These are phyloP conservation scores for Salvia hispanica DNA, from an alignment of 257 asterid species.

Conservation along the genomic window DNA sequence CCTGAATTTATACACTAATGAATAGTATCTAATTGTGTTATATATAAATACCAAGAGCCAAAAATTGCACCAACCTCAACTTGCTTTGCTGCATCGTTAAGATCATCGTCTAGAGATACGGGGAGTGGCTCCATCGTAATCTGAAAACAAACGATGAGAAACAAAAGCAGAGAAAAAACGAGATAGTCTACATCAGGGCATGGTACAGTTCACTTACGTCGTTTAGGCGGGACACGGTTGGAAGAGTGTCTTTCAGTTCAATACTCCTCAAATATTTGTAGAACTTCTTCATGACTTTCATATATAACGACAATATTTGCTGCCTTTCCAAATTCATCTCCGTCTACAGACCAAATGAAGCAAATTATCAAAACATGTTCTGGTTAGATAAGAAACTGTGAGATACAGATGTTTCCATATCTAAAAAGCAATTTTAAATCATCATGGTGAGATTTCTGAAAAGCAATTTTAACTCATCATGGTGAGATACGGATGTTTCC, in stretches of 20 bases:
- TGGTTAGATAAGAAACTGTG: background rate
- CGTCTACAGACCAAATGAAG: slow-evolving; percentile 45
- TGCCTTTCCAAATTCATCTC: slow-evolving; percentile 78
- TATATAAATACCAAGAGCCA: background rate
- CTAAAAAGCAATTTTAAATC: background rate
- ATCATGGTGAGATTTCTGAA: background rate
- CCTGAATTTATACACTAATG: slow-evolving; percentile 38
- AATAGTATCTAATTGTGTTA: background rate
- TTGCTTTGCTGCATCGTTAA: slow-evolving; percentile 66
- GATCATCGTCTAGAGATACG: slow-evolving; percentile 81
- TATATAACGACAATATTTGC: slow-evolving; percentile 66
- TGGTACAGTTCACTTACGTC: slow-evolving; percentile 48
- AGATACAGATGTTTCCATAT: background rate
- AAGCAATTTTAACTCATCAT: background rate
- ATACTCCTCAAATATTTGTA: slow-evolving; percentile 50
- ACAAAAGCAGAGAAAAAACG: background rate
- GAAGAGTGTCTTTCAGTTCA: slow-evolving; percentile 46
- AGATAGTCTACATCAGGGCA: too few relatives aligned
- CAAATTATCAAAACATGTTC: background rate
- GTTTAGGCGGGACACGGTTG: slow-evolving; percentile 57
- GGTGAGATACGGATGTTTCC: background rate
- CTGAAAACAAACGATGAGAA: slow-evolving; percentile 38
- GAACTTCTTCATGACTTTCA: slow-evolving; percentile 76
- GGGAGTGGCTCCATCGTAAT: slow-evolving; percentile 71
- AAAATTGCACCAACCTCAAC: slow-evolving; percentile 54